A percentile compares a stretch with the other conserved stretches of the same genome.
phyloP scores from a whole-genome alignment of 2,329 filamentous ascomycete species.

The Colletotrichum lindemuthianum region DNA sequence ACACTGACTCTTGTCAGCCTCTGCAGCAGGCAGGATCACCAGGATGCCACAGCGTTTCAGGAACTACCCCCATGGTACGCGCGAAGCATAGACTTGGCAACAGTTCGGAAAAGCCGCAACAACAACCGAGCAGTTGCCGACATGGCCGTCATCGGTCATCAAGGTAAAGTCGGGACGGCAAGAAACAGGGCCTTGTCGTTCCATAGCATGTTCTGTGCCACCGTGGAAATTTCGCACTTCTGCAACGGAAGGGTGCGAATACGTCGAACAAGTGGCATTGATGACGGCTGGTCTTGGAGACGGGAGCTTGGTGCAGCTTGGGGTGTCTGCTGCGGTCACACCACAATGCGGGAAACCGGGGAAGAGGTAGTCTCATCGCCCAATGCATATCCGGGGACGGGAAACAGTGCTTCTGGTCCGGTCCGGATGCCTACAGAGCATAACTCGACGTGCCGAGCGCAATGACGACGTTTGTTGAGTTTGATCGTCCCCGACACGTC shows the following conservation, averaged over 20 bases:
- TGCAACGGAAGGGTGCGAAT: no score
- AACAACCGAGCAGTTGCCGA: neutral
- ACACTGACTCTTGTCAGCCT: slow-evolving; percentile 12
- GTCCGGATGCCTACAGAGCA: slow-evolving; percentile 3
- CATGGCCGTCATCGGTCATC: neutral
- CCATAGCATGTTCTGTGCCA: no score
- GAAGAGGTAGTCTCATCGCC: slow-evolving; percentile 7
- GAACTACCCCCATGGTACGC: neutral
- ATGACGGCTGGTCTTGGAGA: no score
- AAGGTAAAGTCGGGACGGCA: no score
- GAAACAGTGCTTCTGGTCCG: slow-evolving; percentile 9
- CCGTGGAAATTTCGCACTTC: no score
- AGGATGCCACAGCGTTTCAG: neutral
- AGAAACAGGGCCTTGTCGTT: no score
- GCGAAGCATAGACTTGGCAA: no score
- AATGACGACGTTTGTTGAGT: slow-evolving; percentile 14
- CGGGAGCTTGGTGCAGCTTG: slow-evolving; percentile 4
- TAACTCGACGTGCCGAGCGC: neutral
- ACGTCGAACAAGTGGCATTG: no score
- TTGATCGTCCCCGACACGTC: slow-evolving; percentile 17
- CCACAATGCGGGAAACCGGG: neutral
- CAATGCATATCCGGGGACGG: slow-evolving; percentile 22
- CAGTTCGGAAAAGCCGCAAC: neutral
- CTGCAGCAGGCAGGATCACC: neutral
- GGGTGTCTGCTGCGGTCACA: neutral